Base-by-base conservation (phyloP, 176 grass and related monocot species). In the Cymbopogon citratus region DNA sequence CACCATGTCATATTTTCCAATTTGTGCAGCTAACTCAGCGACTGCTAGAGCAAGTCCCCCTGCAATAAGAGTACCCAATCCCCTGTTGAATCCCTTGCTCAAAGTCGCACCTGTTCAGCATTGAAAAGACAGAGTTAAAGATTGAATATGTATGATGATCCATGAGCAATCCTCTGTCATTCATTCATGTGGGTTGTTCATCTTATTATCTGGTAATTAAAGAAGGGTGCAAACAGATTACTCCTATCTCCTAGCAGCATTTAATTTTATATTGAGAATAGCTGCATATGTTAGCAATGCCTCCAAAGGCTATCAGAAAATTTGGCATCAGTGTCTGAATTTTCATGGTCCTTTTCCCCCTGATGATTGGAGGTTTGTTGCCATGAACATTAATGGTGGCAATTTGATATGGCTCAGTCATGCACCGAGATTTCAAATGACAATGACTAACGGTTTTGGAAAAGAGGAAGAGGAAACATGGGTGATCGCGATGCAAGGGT, bases 81-180 rank as follows among this genome's bases (percentile, higher is more conserved):
- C 92, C 19, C 96, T 79, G 74, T 98, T 98, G 38, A 89, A 79
- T 13, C 96, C 96, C 86, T 95, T 98, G 89, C 96, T 98, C 36
- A 98, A 86, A 29, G 96, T 98, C 69, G 92, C 90, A 95, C 96
- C 96, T 98, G 88, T 66, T 40, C 78, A 21, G 14, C 56, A 57
- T 73, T 48, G 6, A 83, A 7, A 66, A 73, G 61, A 13, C 0
- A n/a, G 14, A 27, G 23, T 73, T 36, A 78, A 21, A 27, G 10
- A 51, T 4, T 62, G 40, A 62, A 69, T 46, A 38, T 14, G n/a
- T 21, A 16, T 11, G 26, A 51, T 51, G 23, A 45, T 49, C 7
- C 25, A 72, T 73, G 14, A 28, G 25, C 25, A 33, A 4, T 8
- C 1, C 44, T 1, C 26, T 35, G 27, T 1, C 31, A 1, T 21